Percentiles rank a stretch among this genome's conserved stretches.
These are phyloP conservation scores for Hygrocybe coccinea DNA, from an alignment of 768 basidiomycete genomes.

Conservation along the genomic window DNA sequence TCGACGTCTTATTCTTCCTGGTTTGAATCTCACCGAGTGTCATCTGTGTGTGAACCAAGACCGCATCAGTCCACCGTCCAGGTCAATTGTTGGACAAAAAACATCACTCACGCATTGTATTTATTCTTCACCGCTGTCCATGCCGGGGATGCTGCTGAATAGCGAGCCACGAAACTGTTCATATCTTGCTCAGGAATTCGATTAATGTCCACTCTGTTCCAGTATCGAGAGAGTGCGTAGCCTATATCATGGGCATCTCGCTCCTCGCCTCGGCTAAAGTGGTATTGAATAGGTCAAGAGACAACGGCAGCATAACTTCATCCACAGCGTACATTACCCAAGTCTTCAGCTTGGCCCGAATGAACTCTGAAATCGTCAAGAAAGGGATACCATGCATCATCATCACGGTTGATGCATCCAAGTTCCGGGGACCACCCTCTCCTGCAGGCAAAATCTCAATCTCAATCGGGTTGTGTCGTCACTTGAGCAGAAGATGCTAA, in stretches of 20 bases:
- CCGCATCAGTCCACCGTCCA: too few relatives aligned
- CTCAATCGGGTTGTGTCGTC: slow-evolving; percentile 31
- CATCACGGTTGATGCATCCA: slow-evolving; percentile 66
- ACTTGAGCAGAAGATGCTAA: slow-evolving; percentile 8
- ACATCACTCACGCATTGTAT: slow-evolving; percentile 50
- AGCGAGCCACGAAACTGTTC: slow-evolving; percentile 62
- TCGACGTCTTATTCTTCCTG: too few relatives aligned
- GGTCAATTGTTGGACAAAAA: too few relatives aligned
- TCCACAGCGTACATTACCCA: slow-evolving; percentile 66
- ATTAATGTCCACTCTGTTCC: slow-evolving; percentile 81
- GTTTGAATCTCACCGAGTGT: too few relatives aligned
- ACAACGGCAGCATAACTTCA: slow-evolving; percentile 11
- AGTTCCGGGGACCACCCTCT: slow-evolving; percentile 71
- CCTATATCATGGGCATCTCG: slow-evolving; percentile 74
- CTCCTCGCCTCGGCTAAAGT: slow-evolving; percentile 58
- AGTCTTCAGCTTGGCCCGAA: slow-evolving; percentile 76
- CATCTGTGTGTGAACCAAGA: too few relatives aligned
- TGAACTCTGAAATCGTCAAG: slow-evolving; percentile 79
- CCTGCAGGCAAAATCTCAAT: slow-evolving; percentile 82
- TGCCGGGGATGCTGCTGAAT: slow-evolving; percentile 58
- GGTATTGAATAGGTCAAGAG: slow-evolving; percentile 14
- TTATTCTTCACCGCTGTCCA: slow-evolving; percentile 74
- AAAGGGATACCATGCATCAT: slow-evolving; percentile 69
- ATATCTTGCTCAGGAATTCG: slow-evolving; percentile 83
- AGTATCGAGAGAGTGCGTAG: slow-evolving; percentile 66